Evolutionary conservation across 768 basidiomycete genomes (phyloP), one percentile per base, ranked within the genome.

Genomic region (Mycena floridula): DNA sequence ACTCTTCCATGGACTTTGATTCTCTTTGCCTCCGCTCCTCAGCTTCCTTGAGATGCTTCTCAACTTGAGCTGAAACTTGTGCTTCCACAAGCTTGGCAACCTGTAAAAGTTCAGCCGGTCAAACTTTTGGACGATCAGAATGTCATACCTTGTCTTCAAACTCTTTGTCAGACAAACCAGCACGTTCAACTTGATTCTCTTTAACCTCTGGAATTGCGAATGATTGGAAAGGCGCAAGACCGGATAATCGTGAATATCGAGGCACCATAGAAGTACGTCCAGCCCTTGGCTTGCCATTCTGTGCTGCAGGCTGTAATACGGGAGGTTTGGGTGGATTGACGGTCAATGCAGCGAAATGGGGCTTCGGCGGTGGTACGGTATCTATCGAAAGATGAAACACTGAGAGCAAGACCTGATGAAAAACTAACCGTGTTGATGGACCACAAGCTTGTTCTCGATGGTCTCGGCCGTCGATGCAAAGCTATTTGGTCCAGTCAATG

Each of bases 381-480:
- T 84, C 82, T 84, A 20, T 25, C 25, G 11, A 47, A 45, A 12
- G 35, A 23, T 8, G 46, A 35, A 22, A n/a, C 24, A 37, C 24
- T 35, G 13, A 42, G 40, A 15, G 40, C 18, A 23, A 46, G 32
- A 38, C 24, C 16, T 36, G 27, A 21, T 45, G 44, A 41, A 42
- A 15, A 28, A 60, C 70, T 12, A 55, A 82, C 88, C 86, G 50
- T 78, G 80, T 53, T 89, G 85, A 50, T 89, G 87, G 22, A 89
- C 70, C 20, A 82, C 77, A 2, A 84, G 82, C 48, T 80, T 82
- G 57, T 91, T 92, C 67, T 91, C 89, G 3, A 93, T 67, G 51
- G 90, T 85, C 73, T 89, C 89, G 16, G 90, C 88, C 28, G 86
- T 76, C 27, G 82, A 80, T 12, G 87, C 89, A 54, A 91, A 92